Percentiles rank a stretch among this genome's conserved stretches.
Conservation (phyloP, 202 grass and related monocot species). For the Miscanthus sacchariflorus region DNA sequence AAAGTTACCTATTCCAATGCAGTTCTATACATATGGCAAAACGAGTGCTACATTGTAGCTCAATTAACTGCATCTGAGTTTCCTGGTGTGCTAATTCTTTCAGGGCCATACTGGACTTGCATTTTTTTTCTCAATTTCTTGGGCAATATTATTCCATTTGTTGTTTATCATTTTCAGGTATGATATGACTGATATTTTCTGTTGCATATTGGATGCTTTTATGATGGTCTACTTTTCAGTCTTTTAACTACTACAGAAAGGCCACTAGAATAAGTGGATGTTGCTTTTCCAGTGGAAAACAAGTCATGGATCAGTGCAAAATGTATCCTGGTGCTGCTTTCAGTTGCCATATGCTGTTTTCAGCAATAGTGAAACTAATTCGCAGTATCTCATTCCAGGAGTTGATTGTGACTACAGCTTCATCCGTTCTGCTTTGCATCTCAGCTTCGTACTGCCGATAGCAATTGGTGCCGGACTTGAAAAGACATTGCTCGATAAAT, state of each 20-base stretch:
- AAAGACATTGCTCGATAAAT: neutral
- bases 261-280: slow-evolving; percentile 10
- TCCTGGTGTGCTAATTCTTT: slow-evolving; percentile 9
- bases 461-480: slow-evolving; percentile 34
- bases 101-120: slow-evolving; percentile 69
- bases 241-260: slow-evolving; percentile 12
- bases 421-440: slow-evolving; percentile 65
- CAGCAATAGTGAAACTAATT: slow-evolving; percentile 17
- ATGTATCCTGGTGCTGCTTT: slow-evolving; percentile 4
- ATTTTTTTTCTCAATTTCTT: slow-evolving; percentile 69
- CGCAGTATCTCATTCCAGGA: slow-evolving; percentile 63
- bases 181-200: neutral
- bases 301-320: slow-evolving; percentile 20
- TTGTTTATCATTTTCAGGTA: slow-evolving; percentile 67
- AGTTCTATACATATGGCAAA: neutral
- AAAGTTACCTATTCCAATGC: slow-evolving; percentile 1
- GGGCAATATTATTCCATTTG: slow-evolving; percentile 52
- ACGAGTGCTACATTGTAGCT: neutral
- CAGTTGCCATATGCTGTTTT: slow-evolving; percentile 17
- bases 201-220: slow-evolving; percentile 22
- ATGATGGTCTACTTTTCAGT: neutral
- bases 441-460: slow-evolving; percentile 69
- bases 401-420: slow-evolving; percentile 60
- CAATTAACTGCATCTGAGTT: neutral
- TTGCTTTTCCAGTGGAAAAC: slow-evolving; percentile 40